Base-by-base conservation (phyloP, 2,329 filamentous ascomycete species). In the Didymella sp. region DNA sequence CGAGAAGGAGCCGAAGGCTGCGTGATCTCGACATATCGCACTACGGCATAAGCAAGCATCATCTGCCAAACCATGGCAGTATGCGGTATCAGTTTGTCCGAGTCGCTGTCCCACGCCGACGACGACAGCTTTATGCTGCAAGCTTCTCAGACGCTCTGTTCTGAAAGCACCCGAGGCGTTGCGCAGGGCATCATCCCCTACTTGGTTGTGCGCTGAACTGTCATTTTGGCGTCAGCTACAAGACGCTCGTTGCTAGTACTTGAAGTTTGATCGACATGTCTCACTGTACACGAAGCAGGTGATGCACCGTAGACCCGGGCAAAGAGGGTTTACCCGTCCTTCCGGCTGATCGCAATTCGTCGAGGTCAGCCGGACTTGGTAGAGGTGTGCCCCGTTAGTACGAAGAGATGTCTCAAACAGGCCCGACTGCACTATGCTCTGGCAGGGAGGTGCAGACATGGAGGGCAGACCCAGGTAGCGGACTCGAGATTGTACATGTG, bases 1-100 rank as follows among this genome's bases (percentile, higher is more conserved):
- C 50, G 81, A 81, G 55, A 53, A 50, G 42, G 54, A 47, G 48
- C 60, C 58, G 52, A 63, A 61, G 57, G 57, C 61, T 60, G 53
- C 59, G 56, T 67, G 58, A 65, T 38, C 27, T 35, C 30, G 63
- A 24, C 38, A 45, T 49, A 38, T 30, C 44, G 59, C 57, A 53
- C 58, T 56, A 61, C 37, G 45, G 51, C 33, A 48, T 25, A 49
- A 58, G 53, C 56, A 58, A 62, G 22, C 61, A 59, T 42, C 54
- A 31, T 19, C 48, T 47, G 62, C 51, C 58, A 19, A 58, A 50
- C 48, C 44, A 48, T 54, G 51, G 58, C 49, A 33, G 38, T n/a
- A 42, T 30, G 41, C 24, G 38, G 41, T 33, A 63, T 44, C 37
- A 22, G 19, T 11, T 38, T 11, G 35, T 45, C 50, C 37, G 49